A percentile compares a stretch with the other conserved stretches of the same genome.
These are phyloP conservation scores for Neurospora sp. DNA, from an alignment of 2,329 filamentous ascomycete genomes.

Conservation along the genomic window DNA sequence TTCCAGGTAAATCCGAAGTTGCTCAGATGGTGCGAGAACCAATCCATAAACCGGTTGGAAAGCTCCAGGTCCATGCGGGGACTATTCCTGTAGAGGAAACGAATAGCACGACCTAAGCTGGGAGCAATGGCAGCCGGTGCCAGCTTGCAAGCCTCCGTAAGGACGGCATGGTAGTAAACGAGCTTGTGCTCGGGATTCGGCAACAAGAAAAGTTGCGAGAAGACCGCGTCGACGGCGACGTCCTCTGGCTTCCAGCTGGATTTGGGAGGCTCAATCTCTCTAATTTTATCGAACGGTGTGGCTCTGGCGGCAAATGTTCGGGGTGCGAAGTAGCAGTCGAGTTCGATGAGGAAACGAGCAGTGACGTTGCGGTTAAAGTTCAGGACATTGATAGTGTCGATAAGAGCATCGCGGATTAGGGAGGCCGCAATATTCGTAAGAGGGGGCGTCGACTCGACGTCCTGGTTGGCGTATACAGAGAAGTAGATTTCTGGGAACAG, in stretches of 20 bases:
- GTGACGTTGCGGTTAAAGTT: conserved; percentile 85
- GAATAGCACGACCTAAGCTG: conserved; percentile 83
- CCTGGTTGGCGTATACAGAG: conserved; percentile 82
- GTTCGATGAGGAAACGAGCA: conserved; percentile 82
- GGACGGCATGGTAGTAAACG: conserved; percentile 90
- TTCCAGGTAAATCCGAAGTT: conserved; percentile 99
- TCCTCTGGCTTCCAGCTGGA: conserved; percentile 97
- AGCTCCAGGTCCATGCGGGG: conserved; percentile 82
- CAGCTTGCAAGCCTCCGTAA: conserved; percentile 93
- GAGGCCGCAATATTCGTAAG: conserved; percentile 68
- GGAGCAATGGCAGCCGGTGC: conserved; percentile 94
- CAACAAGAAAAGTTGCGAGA: conserved; percentile 86
- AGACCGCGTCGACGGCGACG: conserved; percentile 92
- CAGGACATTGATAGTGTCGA: conserved; percentile 89
- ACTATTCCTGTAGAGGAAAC: conserved; percentile 77
- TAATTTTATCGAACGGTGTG: conserved; percentile 82
- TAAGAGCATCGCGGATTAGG: conserved; percentile 72
- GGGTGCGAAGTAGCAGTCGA: conserved; percentile 88
- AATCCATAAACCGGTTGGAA: conserved; percentile 81
- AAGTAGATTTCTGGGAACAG: conserved; percentile 91
- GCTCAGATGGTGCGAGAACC: conserved; percentile 95
- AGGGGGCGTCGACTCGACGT: conserved; percentile 79
- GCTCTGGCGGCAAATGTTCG: conserved; percentile 89
- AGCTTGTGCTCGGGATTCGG: conserved; percentile 84
- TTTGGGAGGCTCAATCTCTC: conserved; percentile 52